Evolutionary conservation across 2,329 filamentous ascomycete genomes (phyloP), one percentile per base, ranked within the genome.

Genomic region (Trichophyton verrucosum): DNA sequence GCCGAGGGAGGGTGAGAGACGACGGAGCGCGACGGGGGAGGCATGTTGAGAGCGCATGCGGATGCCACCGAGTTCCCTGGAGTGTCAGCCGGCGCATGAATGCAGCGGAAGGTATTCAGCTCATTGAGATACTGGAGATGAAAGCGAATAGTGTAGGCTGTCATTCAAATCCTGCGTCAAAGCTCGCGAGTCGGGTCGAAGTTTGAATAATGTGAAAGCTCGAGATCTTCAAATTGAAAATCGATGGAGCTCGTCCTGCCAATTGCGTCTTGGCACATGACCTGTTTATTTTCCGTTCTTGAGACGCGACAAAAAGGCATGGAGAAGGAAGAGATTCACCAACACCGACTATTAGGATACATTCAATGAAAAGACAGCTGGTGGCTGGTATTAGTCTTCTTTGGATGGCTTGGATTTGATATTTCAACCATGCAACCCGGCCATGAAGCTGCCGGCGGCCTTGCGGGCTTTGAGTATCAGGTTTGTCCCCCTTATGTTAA

Each of bases 71-170:
- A 74, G 74, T 27, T 69, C 73, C 73, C 69, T 69, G 72, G 66
- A 75, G 66, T 68, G 70, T 70, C 71, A 74, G 72, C 67, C 74
- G 74, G 72, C 75, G 74, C 74, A 76, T 76, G 71, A 70, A 71
- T 69, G 66, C 65, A 68, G 61, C 64, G 61, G 61, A 61, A 62
- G 7, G 42, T 60, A 36, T 53, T 69, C 68, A 71, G 65, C 66
- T 68, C 73, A 75, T 75, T 62, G 68, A 67, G 42, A 57, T 36
- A 51, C 42, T 61, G 36, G 20, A 24, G 36, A 6, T 13, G n/a
- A 33, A 58, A 42, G n/a, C 6, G n/a, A 44, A 44, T 44, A 62
- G n/a, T 46, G 20, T 40, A n/a, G 27, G 53, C 44, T 38, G n/a
- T 60, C 38, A n/a, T 60, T 58, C 56, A 13, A 27, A 20, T n/a